These are phyloP conservation scores for Collybia sp. DNA, from an alignment of 768 basidiomycete species.

Conservation along the genomic window DNA sequence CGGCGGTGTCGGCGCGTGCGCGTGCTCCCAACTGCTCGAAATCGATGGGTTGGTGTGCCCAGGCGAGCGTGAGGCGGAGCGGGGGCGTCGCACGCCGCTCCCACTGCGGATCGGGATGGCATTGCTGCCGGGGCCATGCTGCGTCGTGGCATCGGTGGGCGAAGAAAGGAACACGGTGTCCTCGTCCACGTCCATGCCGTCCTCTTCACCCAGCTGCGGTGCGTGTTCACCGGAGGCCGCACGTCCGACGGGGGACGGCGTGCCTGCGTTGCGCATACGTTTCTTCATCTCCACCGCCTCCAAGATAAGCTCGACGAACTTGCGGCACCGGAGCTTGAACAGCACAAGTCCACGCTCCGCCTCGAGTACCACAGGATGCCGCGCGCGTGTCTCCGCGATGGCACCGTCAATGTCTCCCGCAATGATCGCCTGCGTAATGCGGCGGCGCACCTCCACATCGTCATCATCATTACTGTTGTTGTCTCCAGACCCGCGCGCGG, in stretches of 20 bases:
- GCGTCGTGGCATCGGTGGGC: conserved; percentile 12
- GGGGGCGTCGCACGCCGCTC: conserved; percentile 1
- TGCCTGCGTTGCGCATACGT: conserved; percentile 36
- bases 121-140: conserved; percentile 21
- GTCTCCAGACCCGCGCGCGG: too few relatives aligned
- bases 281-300: conserved; percentile 69
- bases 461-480: conserved; percentile 18
- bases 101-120: conserved; percentile 8
- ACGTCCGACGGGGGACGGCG: not conserved
- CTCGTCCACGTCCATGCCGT: conserved; percentile 60
- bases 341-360: conserved; percentile 65
- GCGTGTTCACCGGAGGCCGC: conserved; percentile 24
- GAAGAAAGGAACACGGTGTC: conserved; percentile 16
- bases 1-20: conserved; percentile 12
- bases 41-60: conserved; percentile 14
- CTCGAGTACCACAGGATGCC: conserved; percentile 62
- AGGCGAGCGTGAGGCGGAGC: not conserved
- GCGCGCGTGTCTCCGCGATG: conserved; percentile 44
- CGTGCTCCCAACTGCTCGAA: not conserved
- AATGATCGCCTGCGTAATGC: conserved; percentile 64
- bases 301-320: conserved; percentile 79
- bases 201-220: conserved; percentile 27
- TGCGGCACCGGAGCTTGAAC: conserved; percentile 82
- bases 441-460: conserved; percentile 66
- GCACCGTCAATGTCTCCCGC: conserved; percentile 70